Percentiles rank a stretch among this genome's conserved stretches.
phyloP scores from a whole-genome alignment of 345 rosid species.

The Aquilaria malaccensis region DNA sequence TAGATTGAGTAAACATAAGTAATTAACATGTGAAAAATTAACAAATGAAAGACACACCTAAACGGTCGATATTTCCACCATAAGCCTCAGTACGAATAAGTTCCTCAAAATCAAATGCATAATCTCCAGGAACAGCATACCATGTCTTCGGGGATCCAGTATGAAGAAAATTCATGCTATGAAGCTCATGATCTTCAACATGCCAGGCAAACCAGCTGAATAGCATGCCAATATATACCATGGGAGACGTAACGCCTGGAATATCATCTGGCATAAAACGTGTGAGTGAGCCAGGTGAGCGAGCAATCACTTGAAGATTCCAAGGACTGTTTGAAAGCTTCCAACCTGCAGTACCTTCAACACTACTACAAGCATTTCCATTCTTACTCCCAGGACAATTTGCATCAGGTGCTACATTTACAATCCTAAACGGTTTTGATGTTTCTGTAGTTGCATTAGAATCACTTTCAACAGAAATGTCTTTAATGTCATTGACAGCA shows the following conservation, averaged over 20 bases:
- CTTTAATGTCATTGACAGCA: conserved; percentile 18
- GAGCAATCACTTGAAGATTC: conserved; percentile 95
- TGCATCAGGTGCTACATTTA: conserved; percentile 22
- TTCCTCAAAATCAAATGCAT: conserved; percentile 88
- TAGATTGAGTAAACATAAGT: too few species aligned
- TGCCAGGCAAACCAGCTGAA: conserved; percentile 99
- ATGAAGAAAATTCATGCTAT: conserved; percentile 98
- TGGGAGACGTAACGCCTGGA: conserved; percentile 98
- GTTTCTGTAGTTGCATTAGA: conserved; percentile 21
- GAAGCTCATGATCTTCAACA: conserved; percentile 99
- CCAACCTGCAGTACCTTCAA: conserved; percentile 98
- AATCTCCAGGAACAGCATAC: conserved; percentile 94
- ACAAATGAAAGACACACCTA: conserved; percentile 44
- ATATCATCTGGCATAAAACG: conserved; percentile 99
- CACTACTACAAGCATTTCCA: conserved; percentile 36
- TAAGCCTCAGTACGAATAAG: conserved; percentile 67
- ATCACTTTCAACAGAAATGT: conserved; percentile 19
- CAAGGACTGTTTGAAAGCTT: conserved; percentile 98
- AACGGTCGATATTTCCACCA: conserved; percentile 72
- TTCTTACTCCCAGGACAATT: conserved; percentile 33
- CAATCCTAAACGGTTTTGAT: not conserved
- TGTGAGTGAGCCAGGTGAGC: conserved; percentile 94
- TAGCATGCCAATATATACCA: conserved; percentile 96
- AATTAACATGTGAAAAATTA: not conserved
- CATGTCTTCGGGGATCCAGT: conserved; percentile 93